A percentile compares a stretch with the other conserved stretches of the same genome.
These are phyloP conservation scores for Galium porrigens DNA, from an alignment of 305 asterid species.

Conservation along the genomic window DNA sequence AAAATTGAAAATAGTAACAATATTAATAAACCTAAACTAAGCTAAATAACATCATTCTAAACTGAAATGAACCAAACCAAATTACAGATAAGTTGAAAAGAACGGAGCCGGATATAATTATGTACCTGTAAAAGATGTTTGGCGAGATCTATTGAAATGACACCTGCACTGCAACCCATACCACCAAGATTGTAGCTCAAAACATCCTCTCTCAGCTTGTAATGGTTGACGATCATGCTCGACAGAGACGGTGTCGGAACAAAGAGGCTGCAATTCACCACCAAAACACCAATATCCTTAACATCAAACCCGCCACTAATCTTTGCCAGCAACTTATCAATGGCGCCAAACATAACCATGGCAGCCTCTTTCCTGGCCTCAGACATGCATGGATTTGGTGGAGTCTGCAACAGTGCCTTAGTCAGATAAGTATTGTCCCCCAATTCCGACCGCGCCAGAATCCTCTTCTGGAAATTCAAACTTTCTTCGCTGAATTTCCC, in stretches of 20 bases:
- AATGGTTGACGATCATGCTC: background rate
- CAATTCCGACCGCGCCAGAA: background rate
- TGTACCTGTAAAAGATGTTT: background rate
- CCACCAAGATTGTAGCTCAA: conserved; percentile 1
- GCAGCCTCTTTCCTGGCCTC: background rate
- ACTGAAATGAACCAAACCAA: too few relatives aligned
- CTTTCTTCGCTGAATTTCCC: background rate
- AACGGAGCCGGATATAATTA: background rate
- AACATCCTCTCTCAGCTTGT: background rate
- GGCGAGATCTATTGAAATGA: background rate
- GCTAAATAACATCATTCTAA: too few relatives aligned
- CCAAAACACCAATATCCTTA: background rate
- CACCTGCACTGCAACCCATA: background rate
- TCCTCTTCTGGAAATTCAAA: background rate
- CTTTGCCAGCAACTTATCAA: background rate
- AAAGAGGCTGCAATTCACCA: background rate
- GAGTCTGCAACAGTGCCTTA: background rate
- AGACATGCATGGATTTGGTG: background rate
- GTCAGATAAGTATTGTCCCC: background rate
- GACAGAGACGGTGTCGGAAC: background rate
- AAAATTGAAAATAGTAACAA: too few relatives aligned
- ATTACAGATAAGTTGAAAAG: too few relatives aligned
- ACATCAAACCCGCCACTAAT: background rate
- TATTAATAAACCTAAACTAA: too few relatives aligned
- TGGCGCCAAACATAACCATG: background rate